phyloP scores from a whole-genome alignment of 371 early-diverging fungal genomes.

The Apophysomyces sp. region DNA sequence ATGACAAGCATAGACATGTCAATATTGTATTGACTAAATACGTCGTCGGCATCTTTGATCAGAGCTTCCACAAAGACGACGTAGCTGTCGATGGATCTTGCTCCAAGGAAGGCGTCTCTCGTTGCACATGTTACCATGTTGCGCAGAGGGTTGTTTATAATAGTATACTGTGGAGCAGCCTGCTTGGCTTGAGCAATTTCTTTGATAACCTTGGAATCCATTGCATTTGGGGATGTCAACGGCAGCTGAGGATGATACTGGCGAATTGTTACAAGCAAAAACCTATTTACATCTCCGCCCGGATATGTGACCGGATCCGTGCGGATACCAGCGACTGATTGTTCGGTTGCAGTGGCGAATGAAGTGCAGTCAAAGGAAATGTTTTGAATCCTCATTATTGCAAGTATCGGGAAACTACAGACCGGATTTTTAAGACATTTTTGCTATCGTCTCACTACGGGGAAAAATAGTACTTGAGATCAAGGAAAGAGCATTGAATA shows the following conservation, averaged over 20 bases:
- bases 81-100: slow-evolving; percentile 28
- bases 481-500: no score
- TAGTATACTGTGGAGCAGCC: slow-evolving; percentile 1
- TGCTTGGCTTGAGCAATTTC: slow-evolving; percentile 10
- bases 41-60: slow-evolving; percentile 23
- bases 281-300: no score
- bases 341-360: no score
- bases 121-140: slow-evolving; percentile 19
- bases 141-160: slow-evolving; percentile 16
- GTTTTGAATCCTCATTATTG: no score
- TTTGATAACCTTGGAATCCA: slow-evolving; percentile 1
- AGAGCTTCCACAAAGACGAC: slow-evolving; percentile 23
- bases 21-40: slow-evolving; percentile 17
- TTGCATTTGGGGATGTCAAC: not conserved
- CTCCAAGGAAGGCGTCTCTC: slow-evolving; percentile 21
- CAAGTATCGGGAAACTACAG: no score
- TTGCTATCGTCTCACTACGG: no score
- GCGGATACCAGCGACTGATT: no score
- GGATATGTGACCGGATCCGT: no score
- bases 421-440: no score
- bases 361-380: no score
- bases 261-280: not conserved
- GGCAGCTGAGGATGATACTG: not conserved
- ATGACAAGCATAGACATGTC: slow-evolving; percentile 21
- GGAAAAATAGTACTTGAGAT: no score